Evolutionary conservation across 2,329 filamentous ascomycete genomes (phyloP).

Genomic region (Alternaria tenuissima): DNA sequence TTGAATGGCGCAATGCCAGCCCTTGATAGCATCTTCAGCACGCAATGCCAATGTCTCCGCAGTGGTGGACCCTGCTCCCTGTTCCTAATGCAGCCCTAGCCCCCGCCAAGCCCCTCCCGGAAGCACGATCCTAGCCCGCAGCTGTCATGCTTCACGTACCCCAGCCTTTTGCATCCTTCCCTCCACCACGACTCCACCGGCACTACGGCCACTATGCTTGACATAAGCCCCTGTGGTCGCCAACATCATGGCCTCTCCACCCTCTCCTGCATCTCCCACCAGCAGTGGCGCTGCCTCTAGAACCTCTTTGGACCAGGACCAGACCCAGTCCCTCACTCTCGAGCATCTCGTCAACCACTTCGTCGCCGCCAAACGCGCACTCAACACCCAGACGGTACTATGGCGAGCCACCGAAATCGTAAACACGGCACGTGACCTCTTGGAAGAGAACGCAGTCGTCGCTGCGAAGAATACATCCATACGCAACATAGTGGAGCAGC

Average conservation of each 20-base stretch:
- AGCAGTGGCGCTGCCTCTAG: constrained; percentile 48
- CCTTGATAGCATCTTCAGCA: constrained; percentile 24
- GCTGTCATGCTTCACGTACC: constrained; percentile 3
- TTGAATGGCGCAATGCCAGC: constrained; percentile 22
- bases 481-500: constrained; percentile 53
- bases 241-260: constrained; percentile 47
- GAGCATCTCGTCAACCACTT: constrained; percentile 85
- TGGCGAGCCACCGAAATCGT: constrained; percentile 88
- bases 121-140: not conserved
- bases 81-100: not conserved
- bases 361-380: constrained; percentile 84
- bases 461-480: constrained; percentile 60
- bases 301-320: constrained; percentile 30
- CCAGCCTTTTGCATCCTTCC: not conserved
- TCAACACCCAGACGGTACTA: constrained; percentile 83
- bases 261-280: constrained; percentile 53
- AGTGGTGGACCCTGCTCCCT: not conserved
- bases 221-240: not conserved
- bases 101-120: not conserved
- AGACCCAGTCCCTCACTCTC: constrained; percentile 59
- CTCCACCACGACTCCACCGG: not conserved
- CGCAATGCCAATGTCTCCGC: constrained; percentile 17
- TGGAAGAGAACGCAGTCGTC: constrained; percentile 81
- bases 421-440: constrained; percentile 73
- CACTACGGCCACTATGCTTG: not conserved